Base-by-base conservation (phyloP, 805 yeast species). In the Wickerhamomyces canadensis region DNA sequence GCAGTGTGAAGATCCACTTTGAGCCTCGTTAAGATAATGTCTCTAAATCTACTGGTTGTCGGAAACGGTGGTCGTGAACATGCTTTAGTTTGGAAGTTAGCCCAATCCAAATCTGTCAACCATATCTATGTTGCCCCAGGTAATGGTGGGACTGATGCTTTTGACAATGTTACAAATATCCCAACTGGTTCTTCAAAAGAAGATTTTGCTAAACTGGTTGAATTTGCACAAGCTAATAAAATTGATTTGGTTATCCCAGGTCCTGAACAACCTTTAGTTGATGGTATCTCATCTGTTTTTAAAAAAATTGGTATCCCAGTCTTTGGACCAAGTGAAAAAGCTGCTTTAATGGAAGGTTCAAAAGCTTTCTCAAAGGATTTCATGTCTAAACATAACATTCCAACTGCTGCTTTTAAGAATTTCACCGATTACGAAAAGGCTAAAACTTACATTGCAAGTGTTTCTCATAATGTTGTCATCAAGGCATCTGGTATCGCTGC, bases 11-110 rank as follows among this genome's bases (percentile, higher is more conserved):
- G n/a, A n/a, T n/a, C n/a, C n/a, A n/a, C n/a, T n/a, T n/a, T n/a
- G n/a, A n/a, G n/a, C n/a, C n/a, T n/a, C n/a, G n/a, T n/a, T n/a
- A n/a, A n/a, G n/a, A n/a, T n/a, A 26, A 54, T 54, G 59, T 48
- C 59, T 16, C 60, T 74, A 58, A 86, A 84, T 60, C 64, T 93
- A 49, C 78, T 93, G 44, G 80, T 93, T 47, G 74, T 93, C 50
- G 99, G 99, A 55, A 87, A 84, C 65, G 99, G 99, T 60, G 99
- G 98, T 50, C 88, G 99, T 70, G 99, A 93, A 65, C 97, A 93
- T 61, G 98, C 98, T 37, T 72, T 93, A 43, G 84, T 86, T 13
- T 89, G 96, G 96, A 85, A 83, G 57, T 72, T 93, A 46, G 66
- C 83, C 22, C 91, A 88, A 62, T 86, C 96, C 25, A 64, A 76